A percentile compares a stretch with the other conserved stretches of the same genome.
Conservation (phyloP, 1,284 basidiomycete genomes). For the Vanrija pseudolonga region DNA sequence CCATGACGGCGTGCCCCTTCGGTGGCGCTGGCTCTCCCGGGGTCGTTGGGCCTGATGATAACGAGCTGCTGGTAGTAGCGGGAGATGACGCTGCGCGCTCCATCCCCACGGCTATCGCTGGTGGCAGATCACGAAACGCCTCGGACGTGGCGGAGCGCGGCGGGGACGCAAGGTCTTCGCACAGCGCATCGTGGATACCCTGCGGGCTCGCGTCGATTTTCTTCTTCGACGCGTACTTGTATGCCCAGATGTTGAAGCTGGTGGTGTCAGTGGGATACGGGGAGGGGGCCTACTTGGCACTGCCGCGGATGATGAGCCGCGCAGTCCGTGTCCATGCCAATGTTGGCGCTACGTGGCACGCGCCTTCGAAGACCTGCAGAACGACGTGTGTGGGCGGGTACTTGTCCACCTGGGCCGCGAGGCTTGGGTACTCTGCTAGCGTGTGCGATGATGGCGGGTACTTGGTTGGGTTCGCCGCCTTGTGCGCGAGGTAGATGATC, state of each 20-base stretch:
- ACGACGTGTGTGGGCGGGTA: constrained; percentile 53
- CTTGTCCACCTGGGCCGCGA: constrained; percentile 42
- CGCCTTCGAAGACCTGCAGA: constrained; percentile 50
- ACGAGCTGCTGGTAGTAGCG: no score
- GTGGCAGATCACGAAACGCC: no score
- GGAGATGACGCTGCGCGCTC: no score
- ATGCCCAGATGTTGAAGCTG: constrained; percentile 49
- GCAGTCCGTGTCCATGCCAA: constrained; percentile 46
- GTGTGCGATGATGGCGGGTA: constrained; percentile 47
- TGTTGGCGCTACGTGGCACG: constrained; percentile 48
- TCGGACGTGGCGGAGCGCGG: no score
- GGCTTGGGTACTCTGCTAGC: constrained; percentile 47
- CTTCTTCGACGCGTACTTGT: constrained; percentile 32
- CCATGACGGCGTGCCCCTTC: constrained; percentile 15
- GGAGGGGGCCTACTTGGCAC: constrained; percentile 37
- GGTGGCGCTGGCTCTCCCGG: background rate
- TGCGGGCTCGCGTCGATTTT: background rate
- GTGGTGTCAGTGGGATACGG: background rate
- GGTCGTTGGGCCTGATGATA: no score
- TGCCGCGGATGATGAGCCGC: constrained; percentile 46
- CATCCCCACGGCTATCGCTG: background rate
- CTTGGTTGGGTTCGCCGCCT: constrained; percentile 49
- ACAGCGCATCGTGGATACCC: no score
- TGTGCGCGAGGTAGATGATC: constrained; percentile 53
- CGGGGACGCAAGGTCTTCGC: no score